Base-by-base conservation (phyloP, 805 yeast genomes). In the Ogataea philodendri region DNA sequence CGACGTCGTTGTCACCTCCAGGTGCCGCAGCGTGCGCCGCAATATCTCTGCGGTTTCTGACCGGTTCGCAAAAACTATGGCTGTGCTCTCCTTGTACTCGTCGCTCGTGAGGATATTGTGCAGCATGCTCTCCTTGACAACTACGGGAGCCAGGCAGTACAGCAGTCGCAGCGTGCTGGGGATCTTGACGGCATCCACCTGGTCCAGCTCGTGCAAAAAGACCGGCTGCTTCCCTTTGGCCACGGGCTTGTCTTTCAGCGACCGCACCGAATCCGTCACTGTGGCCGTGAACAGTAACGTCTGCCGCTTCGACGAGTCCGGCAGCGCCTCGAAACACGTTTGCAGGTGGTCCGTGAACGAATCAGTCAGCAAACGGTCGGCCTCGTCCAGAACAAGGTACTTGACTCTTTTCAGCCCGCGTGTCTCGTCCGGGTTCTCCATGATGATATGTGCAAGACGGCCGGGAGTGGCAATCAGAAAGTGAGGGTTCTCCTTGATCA, bases 391-490 rank as follows among this genome's bases (percentile, higher is more conserved):
- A 3, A 93, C 97, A 35, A 93, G 66, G 54, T 70, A 93, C 55
- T 81, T 80, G 11, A 84, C 81, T 48, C 94, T 70, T 49, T 81
- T 76, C 31, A 93, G 65, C 0, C 96, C 96, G 23, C 76, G 68
- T 0, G 83, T 69, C 4, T 94, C 84, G 43, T 93, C 97, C 39
- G 84, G 94, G 11, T 96, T 96, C 56, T 93, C 84, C 51, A 80
- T 76, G 43, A 81, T 61, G 13, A 93, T 80, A 60, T 90, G 97
- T 0, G 97, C 97, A 42, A 93, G 65, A 54, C 98, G 71, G 10
- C 98, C 98, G 0, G 98, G 98, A 0, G 98, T 93, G 2, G 98
- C 98, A 44, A 93, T 82, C 17, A 93, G 87, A 51, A 93, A 84
- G 63, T 93, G 97, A 0, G 98, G 98, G 50, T 79, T 77, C 32